phyloP scores from a whole-genome alignment of 2,329 filamentous ascomycete species.

The Clonostachys rosea region DNA sequence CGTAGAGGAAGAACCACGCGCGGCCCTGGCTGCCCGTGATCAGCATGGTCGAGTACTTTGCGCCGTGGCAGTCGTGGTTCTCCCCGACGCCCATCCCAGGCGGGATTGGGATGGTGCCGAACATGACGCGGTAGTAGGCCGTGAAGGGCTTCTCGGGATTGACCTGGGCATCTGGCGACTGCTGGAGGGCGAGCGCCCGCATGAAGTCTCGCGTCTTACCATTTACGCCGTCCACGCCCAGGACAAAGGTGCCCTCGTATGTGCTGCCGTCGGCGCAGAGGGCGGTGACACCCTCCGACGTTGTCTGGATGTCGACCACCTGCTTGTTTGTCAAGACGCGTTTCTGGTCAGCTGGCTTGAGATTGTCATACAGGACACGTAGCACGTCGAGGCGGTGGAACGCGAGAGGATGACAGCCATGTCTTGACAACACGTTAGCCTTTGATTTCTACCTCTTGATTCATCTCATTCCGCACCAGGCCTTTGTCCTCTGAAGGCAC shows the following conservation, averaged over 20 bases:
- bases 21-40: slow-evolving; percentile 11
- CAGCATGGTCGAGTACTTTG: slow-evolving; percentile 11
- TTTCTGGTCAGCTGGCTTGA: neutral
- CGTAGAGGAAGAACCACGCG: slow-evolving; percentile 17
- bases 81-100: slow-evolving; percentile 2
- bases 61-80: slow-evolving; percentile 12
- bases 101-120: slow-evolving; percentile 1
- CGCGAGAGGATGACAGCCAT: neutral
- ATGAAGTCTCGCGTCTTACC: slow-evolving; percentile 3
- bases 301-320: neutral
- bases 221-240: slow-evolving; percentile 4
- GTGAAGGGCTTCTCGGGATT: slow-evolving; percentile 3
- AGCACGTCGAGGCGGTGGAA: slow-evolving; percentile 2
- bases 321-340: slow-evolving; percentile 1
- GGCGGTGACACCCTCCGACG: slow-evolving; percentile 1
- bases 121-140: slow-evolving; percentile 1
- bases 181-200: slow-evolving; percentile 1
- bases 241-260: slow-evolving; percentile 1
- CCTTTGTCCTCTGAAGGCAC: neutral
- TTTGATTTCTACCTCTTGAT: neutral
- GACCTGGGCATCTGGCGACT: neutral
- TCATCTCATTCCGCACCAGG: neutral
- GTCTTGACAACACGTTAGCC: neutral
- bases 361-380: neutral
- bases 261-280: slow-evolving; percentile 2